Evolutionary conservation across 2,329 filamentous ascomycete species (phyloP).

Genomic region (Cladosporium oxysporum): DNA sequence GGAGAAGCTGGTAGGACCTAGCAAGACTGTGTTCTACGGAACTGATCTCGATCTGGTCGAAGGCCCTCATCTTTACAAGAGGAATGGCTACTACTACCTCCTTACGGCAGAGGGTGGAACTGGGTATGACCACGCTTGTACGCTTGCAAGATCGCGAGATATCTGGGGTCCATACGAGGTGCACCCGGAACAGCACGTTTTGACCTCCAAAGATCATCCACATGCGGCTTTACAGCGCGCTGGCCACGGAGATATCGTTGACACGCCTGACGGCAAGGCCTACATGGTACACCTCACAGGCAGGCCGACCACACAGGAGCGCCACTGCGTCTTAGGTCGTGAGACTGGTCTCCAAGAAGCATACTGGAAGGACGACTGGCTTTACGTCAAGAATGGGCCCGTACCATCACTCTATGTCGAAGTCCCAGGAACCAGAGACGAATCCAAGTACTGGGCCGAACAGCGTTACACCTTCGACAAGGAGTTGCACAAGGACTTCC

Average conservation of each 20-base stretch:
- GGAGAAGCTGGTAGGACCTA: slow-evolving; percentile 16
- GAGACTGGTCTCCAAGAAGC: slow-evolving; percentile 55
- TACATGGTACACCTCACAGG: slow-evolving; percentile 53
- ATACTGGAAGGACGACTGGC: slow-evolving; percentile 55
- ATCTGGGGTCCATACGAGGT: slow-evolving; percentile 64
- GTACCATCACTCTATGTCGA: slow-evolving; percentile 15
- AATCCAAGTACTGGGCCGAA: slow-evolving; percentile 19
- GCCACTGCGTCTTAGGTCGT: slow-evolving; percentile 46
- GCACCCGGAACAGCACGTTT: slow-evolving; percentile 58
- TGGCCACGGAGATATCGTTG: slow-evolving; percentile 53
- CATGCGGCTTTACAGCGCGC: slow-evolving; percentile 54
- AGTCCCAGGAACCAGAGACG: slow-evolving; percentile 15
- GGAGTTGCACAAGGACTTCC: slow-evolving; percentile 19
- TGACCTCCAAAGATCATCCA: slow-evolving; percentile 48
- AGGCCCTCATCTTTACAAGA: slow-evolving; percentile 62
- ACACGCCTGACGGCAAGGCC: slow-evolving; percentile 49
- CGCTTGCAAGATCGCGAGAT: slow-evolving; percentile 56
- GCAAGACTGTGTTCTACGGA: slow-evolving; percentile 22
- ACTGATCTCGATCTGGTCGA: slow-evolving; percentile 22
- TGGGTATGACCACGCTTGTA: slow-evolving; percentile 62
- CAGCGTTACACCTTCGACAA: slow-evolving; percentile 19
- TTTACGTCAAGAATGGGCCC: slow-evolving; percentile 50
- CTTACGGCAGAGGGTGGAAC: slow-evolving; percentile 57
- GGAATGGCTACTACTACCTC: slow-evolving; percentile 61
- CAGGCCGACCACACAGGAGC: slow-evolving; percentile 49